phyloP scores from a whole-genome alignment of 305 asterid genomes.

The Withania somnifera region DNA sequence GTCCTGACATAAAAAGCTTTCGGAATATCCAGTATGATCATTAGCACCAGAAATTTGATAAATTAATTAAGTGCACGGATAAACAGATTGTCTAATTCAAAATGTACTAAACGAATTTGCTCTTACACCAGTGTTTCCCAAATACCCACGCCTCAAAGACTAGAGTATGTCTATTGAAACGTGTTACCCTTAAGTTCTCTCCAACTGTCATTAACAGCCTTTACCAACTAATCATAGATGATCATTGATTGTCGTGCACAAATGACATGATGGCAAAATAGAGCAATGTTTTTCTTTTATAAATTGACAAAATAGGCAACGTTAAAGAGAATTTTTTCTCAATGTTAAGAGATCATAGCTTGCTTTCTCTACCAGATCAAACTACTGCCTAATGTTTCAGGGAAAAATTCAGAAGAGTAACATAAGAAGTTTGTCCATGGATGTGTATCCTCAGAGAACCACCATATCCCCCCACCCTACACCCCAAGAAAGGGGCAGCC shows the following conservation, averaged over 20 bases:
- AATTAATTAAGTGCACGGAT: not conserved
- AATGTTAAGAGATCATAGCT: not conserved
- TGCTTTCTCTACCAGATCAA: not conserved
- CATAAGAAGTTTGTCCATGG: not conserved
- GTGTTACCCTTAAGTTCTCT: not conserved
- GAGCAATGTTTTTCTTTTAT: not conserved
- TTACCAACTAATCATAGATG: not conserved
- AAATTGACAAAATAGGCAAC: not conserved
- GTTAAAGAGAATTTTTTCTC: too few relatives aligned
- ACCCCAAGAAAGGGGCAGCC: too few relatives aligned
- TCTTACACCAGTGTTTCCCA: not conserved
- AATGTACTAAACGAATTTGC: not conserved
- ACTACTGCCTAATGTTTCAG: not conserved
- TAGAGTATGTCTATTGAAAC: not conserved
- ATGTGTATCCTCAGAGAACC: not conserved
- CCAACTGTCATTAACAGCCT: not conserved
- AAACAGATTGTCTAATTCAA: not conserved
- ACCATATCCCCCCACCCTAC: not conserved
- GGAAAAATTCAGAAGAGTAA: not conserved
- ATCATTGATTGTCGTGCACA: not conserved
- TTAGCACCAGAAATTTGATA: not conserved
- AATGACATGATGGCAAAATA: not conserved
- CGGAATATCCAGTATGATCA: conserved; percentile 1
- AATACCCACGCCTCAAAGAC: not conserved
- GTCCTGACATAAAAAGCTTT: conserved; percentile 26